phyloP scores from a whole-genome alignment of 225 moss, liverwort and hornwort species.

The Pseudisothecium myosuroides region DNA sequence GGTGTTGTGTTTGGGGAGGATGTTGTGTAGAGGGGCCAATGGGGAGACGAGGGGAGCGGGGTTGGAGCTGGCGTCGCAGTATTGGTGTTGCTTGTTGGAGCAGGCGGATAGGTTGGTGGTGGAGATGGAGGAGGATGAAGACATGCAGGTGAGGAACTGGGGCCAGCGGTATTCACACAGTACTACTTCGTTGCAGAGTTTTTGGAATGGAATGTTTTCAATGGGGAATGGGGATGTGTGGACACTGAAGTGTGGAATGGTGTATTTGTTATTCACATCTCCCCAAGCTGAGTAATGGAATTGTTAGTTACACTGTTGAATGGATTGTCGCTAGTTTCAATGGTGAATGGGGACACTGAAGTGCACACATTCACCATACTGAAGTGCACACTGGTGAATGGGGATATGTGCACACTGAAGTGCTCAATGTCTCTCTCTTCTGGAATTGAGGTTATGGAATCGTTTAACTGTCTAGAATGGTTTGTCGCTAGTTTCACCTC shows the following conservation, averaged over 20 bases:
- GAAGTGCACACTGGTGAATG: not conserved
- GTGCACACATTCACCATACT: not conserved
- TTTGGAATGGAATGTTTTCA: not conserved
- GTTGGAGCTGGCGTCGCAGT: conserved; percentile 86
- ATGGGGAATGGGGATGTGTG: not conserved
- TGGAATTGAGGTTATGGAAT: not conserved
- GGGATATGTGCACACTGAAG: not conserved
- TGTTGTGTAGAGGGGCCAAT: conserved; percentile 48
- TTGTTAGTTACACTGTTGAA: not conserved
- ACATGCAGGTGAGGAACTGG: conserved; percentile 31
- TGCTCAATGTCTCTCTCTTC: not conserved
- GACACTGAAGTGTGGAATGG: not conserved
- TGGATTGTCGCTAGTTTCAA: not conserved
- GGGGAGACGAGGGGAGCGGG: conserved; percentile 46
- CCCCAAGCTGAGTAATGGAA: not conserved
- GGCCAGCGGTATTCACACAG: not conserved
- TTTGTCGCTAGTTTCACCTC: not conserved
- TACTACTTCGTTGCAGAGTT: not conserved
- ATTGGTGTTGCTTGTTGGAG: conserved; percentile 86
- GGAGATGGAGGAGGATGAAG: conserved; percentile 26
- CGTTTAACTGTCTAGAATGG: not conserved
- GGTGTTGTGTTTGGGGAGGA: conserved; percentile 52
- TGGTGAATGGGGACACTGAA: not conserved
- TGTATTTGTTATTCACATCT: not conserved
- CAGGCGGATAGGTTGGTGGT: conserved; percentile 44